phyloP scores from a whole-genome alignment of 2,329 filamentous ascomycete genomes.

The Fusarium denticulatum region DNA sequence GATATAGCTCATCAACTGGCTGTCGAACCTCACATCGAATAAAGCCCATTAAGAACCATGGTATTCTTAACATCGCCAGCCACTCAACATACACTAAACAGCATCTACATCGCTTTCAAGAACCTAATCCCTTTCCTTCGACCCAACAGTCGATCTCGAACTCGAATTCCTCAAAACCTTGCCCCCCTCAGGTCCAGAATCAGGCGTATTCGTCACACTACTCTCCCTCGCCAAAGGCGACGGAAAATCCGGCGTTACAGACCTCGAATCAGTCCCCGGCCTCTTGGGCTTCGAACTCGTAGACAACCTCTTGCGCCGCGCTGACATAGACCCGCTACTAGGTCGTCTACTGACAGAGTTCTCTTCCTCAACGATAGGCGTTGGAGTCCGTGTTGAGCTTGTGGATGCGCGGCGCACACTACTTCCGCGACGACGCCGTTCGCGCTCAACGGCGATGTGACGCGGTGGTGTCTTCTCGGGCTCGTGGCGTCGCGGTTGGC shows the following conservation, averaged over 20 bases:
- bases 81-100: neutral
- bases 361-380: constrained; percentile 61
- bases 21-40: neutral
- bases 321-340: constrained; percentile 60
- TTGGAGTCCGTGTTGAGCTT: constrained; percentile 61
- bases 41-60: neutral
- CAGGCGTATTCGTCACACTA: constrained; percentile 44
- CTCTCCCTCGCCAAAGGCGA: constrained; percentile 64
- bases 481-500: constrained; percentile 49
- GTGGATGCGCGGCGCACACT: constrained; percentile 64
- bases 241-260: constrained; percentile 64
- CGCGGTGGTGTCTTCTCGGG: constrained; percentile 56
- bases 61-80: neutral
- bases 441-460: constrained; percentile 55
- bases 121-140: constrained; percentile 21
- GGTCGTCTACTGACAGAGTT: constrained; percentile 53
- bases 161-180: constrained; percentile 39
- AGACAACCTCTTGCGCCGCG: constrained; percentile 62
- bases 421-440: constrained; percentile 61
- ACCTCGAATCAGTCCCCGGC: constrained; percentile 59
- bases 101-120: neutral
- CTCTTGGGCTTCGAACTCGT: constrained; percentile 56
- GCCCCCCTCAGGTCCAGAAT: constrained; percentile 33
- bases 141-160: constrained; percentile 35
- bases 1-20: neutral